These are phyloP conservation scores for Fusarium succisae DNA, from an alignment of 2,329 filamentous ascomycete species.

Conservation along the genomic window DNA sequence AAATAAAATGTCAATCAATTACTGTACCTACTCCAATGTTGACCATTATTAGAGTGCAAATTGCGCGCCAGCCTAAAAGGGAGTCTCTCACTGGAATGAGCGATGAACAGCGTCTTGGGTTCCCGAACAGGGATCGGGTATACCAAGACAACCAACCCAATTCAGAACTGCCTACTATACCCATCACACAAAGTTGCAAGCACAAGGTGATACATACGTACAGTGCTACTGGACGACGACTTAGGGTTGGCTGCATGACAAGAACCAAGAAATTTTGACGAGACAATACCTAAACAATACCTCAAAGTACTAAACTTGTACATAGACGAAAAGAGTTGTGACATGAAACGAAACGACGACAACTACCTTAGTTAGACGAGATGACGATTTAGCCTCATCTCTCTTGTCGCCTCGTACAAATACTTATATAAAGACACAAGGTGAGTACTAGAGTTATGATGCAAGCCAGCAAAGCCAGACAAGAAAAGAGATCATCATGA, in stretches of 20 bases:
- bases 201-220: conserved; percentile 1
- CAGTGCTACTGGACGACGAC: not conserved
- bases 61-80: conserved; percentile 23
- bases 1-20: conserved; percentile 15
- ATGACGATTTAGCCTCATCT: not conserved
- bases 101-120: conserved; percentile 6
- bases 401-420: not conserved
- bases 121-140: conserved; percentile 5
- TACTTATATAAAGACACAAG: not conserved
- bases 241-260: not conserved
- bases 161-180: not conserved
- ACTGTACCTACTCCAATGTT: not conserved
- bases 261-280: not conserved
- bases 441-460: not conserved
- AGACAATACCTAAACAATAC: not conserved
- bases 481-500: not conserved
- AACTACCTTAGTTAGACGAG: conserved; percentile 3
- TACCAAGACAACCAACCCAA: conserved; percentile 1
- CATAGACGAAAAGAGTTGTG: conserved; percentile 2
- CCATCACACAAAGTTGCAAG: not conserved
- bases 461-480: not conserved
- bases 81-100: conserved; percentile 27
- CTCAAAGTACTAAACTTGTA: not conserved
- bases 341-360: conserved; percentile 20
- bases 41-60: conserved; percentile 12